Base-by-base conservation (phyloP, 2,329 filamentous ascomycete genomes). In the Trichoderma simmonsii region DNA sequence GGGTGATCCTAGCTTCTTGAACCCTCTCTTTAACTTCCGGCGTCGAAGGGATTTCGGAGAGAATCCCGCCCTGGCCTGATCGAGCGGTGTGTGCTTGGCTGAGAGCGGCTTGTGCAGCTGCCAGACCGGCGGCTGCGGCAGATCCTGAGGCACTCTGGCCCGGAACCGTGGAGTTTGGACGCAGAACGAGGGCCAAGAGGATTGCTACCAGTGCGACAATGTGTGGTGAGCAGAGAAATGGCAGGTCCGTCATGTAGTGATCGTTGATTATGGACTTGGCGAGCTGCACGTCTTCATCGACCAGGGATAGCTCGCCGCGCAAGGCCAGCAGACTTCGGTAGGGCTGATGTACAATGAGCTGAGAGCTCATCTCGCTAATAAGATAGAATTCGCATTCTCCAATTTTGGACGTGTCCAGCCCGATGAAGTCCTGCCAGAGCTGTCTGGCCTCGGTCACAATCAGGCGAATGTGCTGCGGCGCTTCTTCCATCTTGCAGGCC, bases 401-500 rank as follows among this genome's bases (percentile, higher is more conserved):
- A 51, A 98, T 88, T 78, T 94, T 93, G 70, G 92, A 90, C 9
- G 93, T 92, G 80, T 97, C 94, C 72, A 91, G 88, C 54, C 88
- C 86, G 75, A 93, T 89, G 72, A 92, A 88, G 75, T 95, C 93
- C 77, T 93, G 91, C 93, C 94, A 97, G 73, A 97, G 87, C 72
- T 92, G 89, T 39, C 94, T 90, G 4, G 95, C 94, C 81, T 99
- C 96, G 61, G 90, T 91, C 12, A 96, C 91, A 72, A 99, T 91
- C 74, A 97, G 88, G 34, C 96, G 90, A 77, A 99, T 98, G 81
- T 99, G 96, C 81, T 98, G 95, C 3, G 96, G 96, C 65, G 91
- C 95, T 81, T 99, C 96, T 81, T 99, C 96, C 90, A 97, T 97
- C 83, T 99, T 99, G 84, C 94, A 97, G 24, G 96, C 95, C 43